These are phyloP conservation scores for Claviceps arundinis DNA, from an alignment of 2,329 filamentous ascomycete genomes.

Conservation along the genomic window DNA sequence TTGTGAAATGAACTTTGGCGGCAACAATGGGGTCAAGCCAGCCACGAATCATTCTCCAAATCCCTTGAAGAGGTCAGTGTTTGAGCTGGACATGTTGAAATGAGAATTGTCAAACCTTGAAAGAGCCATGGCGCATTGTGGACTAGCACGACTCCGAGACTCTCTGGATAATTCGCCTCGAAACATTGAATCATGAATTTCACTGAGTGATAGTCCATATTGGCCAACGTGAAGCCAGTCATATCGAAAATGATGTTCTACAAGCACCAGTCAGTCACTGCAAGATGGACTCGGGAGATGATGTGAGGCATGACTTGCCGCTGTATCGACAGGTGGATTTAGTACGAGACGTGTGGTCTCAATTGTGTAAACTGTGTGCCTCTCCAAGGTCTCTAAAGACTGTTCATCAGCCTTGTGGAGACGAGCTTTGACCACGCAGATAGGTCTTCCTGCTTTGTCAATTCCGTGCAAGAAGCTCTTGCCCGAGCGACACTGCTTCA, in stretches of 20 bases:
- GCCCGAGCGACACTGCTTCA: conserved; percentile 73
- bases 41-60: conserved; percentile 89
- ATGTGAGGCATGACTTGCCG: conserved; percentile 46
- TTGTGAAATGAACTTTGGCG: conserved; percentile 85
- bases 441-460: conserved; percentile 73
- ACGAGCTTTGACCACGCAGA: conserved; percentile 73
- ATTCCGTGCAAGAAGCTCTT: conserved; percentile 86
- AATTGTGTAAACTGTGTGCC: conserved; percentile 86
- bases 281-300: no score
- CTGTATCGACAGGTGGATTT: conserved; percentile 71
- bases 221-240: conserved; percentile 83
- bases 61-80: conserved; percentile 36
- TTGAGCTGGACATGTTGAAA: background rate
- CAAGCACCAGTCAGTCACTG: background rate
- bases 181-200: conserved; percentile 99
- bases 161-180: conserved; percentile 96
- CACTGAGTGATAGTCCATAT: conserved; percentile 96
- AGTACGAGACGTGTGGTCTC: conserved; percentile 85
- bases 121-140: conserved; percentile 98
- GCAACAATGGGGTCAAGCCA: conserved; percentile 98
- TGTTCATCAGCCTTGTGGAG: conserved; percentile 76
- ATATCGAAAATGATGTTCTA: conserved; percentile 92
- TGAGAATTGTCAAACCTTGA: conserved; percentile 47
- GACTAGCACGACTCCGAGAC: conserved; percentile 74
- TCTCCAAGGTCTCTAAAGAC: conserved; percentile 66